Base-by-base conservation (phyloP, 768 basidiomycete genomes). In the Strobilomyces dryophilus region DNA sequence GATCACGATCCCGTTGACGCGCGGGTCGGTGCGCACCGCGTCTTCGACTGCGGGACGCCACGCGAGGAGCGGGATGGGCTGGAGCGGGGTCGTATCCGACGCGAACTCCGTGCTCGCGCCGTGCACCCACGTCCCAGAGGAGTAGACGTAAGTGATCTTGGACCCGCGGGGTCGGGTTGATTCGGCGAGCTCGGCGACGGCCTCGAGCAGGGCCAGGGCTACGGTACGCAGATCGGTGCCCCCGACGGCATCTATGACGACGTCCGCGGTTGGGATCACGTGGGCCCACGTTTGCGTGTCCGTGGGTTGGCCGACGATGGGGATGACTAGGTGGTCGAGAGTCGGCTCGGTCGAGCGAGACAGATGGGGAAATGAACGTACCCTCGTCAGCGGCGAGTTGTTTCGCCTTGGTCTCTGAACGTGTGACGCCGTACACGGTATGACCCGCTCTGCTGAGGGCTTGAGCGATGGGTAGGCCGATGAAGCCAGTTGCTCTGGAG, bases 371-470 rank as follows among this genome's bases (percentile, higher is more conserved):
- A 24, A 4, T 2, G 29, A 9, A 29, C 58, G 8, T 20, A 59
- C 62, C 60, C 52, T 73, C 72, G 12, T 70, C 52, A 5, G 57
- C 57, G 18, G 62, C 60, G 4, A 73, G 53, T 20, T 51, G 51
- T 11, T 57, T 58, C 1, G 58, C 64, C 27, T 65, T 66, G 7
- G 40, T 42, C 15, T 48, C 24, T 1, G 68, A 69, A 46, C 72
- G 65, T 5, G 71, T 72, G 15, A 59, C 49, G 2, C 72, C 71
- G 36, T 71, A 71, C 10, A 72, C 71, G 26, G 59, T 67, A 43
- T 73, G 71, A 0, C 72, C 72, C 6, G 60, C 66, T 44, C 71
- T 58, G 12, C 67, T 63, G 29, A 71, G 65, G 4, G 71, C 72
- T 45, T 67, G 64, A n/a, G 69, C 58, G n/a, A 65, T 54, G n/a